Evolutionary conservation across 495 filamentous ascomycete species (phyloP).

Genomic region (Trichoderma gamsii): DNA sequence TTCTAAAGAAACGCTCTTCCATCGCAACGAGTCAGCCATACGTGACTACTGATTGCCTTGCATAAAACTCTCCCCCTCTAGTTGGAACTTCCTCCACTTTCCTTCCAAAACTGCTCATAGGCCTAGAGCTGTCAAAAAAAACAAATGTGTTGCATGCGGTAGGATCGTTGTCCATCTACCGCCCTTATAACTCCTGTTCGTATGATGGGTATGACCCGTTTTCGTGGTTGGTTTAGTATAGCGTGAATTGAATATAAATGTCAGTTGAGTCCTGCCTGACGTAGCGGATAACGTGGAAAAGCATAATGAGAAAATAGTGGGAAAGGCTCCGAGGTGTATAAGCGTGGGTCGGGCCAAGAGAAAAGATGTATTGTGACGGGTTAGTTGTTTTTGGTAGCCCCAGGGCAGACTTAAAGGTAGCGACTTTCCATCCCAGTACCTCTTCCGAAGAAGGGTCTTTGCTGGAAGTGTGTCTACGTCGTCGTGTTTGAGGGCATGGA

Average conservation of each 20-base stretch:
- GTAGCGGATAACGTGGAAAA: background rate
- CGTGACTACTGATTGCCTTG: background rate
- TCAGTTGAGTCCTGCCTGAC: background rate
- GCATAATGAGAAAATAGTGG: background rate
- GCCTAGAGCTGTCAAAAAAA: background rate
- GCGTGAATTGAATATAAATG: background rate
- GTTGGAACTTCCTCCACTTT: background rate
- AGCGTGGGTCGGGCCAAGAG: background rate
- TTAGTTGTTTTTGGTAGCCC: background rate
- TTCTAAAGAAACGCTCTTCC: background rate
- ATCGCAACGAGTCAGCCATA: background rate
- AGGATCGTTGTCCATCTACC: background rate
- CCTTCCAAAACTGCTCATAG: background rate
- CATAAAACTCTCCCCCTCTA: background rate
- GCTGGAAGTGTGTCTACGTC: background rate
- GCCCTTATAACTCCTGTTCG: conserved; percentile 3
- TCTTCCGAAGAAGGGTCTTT: background rate
- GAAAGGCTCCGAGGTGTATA: background rate
- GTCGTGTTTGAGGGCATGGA: background rate
- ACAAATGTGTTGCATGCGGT: background rate
- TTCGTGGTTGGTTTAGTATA: background rate
- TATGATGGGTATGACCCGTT: background rate
- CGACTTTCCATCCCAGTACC: background rate
- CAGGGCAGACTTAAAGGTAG: background rate
- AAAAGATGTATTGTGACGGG: background rate